Evolutionary conservation across 495 filamentous ascomycete species (phyloP).

Genomic region (Rostrohypoxylon terebratum): DNA sequence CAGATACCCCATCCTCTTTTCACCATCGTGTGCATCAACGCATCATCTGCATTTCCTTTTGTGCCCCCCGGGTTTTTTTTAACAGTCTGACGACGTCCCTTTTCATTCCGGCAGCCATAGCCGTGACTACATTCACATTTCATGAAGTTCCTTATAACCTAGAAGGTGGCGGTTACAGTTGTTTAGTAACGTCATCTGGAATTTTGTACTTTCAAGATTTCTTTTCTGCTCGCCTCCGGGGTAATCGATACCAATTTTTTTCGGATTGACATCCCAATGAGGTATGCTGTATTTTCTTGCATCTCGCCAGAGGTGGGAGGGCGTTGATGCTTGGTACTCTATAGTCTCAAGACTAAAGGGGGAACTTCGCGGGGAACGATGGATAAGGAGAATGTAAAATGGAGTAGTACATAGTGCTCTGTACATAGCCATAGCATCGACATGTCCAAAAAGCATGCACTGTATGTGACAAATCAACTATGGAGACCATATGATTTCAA

Average conservation of each 20-base stretch:
- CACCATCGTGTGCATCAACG: slow-evolving; percentile 31
- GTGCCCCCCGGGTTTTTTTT: slow-evolving; percentile 33
- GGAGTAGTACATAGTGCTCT: slow-evolving; percentile 31
- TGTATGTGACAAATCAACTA: slow-evolving; percentile 24
- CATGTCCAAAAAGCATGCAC: slow-evolving; percentile 22
- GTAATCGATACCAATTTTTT: slow-evolving; percentile 12
- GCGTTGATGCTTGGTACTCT: slow-evolving; percentile 31
- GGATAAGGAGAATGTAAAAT: slow-evolving; percentile 36
- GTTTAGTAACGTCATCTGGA: slow-evolving; percentile 18
- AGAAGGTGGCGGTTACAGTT: slow-evolving; percentile 5
- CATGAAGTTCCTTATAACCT: slow-evolving; percentile 15
- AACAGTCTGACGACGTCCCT: slow-evolving; percentile 38
- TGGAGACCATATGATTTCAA: slow-evolving; percentile 21
- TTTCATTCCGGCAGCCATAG: slow-evolving; percentile 24
- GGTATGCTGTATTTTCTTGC: slow-evolving; percentile 29
- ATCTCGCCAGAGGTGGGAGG: slow-evolving; percentile 20
- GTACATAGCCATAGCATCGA: slow-evolving; percentile 41
- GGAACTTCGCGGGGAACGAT: slow-evolving; percentile 14
- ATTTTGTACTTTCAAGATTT: slow-evolving; percentile 38
- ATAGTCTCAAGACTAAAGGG: slow-evolving; percentile 24
- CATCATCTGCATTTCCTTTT: slow-evolving; percentile 49
- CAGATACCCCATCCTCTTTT: slow-evolving; percentile 49
- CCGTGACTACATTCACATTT: slow-evolving; percentile 23
- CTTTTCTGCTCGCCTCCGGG: slow-evolving; percentile 27
- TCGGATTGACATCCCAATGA: slow-evolving; percentile 2